These are phyloP conservation scores for Vanrija pseudolonga DNA, from an alignment of 1,284 basidiomycete species.

Conservation along the genomic window DNA sequence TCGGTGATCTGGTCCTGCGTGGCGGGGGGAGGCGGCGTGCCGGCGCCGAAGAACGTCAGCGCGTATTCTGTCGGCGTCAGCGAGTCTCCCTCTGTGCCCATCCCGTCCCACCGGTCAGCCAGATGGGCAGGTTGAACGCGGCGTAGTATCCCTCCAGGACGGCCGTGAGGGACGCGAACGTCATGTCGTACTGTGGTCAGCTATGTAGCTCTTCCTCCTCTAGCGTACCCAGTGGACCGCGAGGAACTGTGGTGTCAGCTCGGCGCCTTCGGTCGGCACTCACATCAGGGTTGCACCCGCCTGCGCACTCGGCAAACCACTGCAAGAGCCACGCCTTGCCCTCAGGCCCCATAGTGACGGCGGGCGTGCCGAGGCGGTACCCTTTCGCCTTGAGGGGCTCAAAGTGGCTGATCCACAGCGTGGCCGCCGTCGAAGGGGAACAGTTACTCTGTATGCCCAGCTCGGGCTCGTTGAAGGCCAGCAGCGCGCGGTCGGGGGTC, in stretches of 20 bases:
- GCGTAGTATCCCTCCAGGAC: slow-evolving; percentile 57
- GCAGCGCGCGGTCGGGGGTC: slow-evolving; percentile 17
- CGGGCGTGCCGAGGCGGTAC: slow-evolving; percentile 51
- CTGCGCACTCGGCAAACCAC: slow-evolving; percentile 49
- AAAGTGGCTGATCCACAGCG: slow-evolving; percentile 23
- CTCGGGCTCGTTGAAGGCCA: slow-evolving; percentile 37
- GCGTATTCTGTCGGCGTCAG: slow-evolving; percentile 28
- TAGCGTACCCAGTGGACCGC: slow-evolving; percentile 51
- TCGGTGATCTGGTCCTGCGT: slow-evolving; percentile 44
- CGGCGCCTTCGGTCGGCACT: no score
- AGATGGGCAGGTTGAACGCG: slow-evolving; percentile 56
- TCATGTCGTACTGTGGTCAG: slow-evolving; percentile 59
- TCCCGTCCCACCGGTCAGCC: slow-evolving; percentile 59
- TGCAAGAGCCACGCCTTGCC: slow-evolving; percentile 52
- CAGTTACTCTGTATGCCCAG: slow-evolving; percentile 24
- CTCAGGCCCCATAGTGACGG: slow-evolving; percentile 48
- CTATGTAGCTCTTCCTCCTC: slow-evolving; percentile 3
- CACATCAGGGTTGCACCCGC: slow-evolving; percentile 50
- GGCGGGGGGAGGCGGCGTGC: slow-evolving; percentile 31
- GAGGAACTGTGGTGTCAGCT: slow-evolving; percentile 32
- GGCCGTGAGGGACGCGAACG: slow-evolving; percentile 54
- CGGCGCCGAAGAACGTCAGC: slow-evolving; percentile 9
- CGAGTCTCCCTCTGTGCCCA: slow-evolving; percentile 65
- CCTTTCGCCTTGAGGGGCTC: slow-evolving; percentile 38
- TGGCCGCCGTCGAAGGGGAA: slow-evolving; percentile 23